Conservation (phyloP, 1,284 basidiomycete species). For the Naganishia sp. region DNA sequence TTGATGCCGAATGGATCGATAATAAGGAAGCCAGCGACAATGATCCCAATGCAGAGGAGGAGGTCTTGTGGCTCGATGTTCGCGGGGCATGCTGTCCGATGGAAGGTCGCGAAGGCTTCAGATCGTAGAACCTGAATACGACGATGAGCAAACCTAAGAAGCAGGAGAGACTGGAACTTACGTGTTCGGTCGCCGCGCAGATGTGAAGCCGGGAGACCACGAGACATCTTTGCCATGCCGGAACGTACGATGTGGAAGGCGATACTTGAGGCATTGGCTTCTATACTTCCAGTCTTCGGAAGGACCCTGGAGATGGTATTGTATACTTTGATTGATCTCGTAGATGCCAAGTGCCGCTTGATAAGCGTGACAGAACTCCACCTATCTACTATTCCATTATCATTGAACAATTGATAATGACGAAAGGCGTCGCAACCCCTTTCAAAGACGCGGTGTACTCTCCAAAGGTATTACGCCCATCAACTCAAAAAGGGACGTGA, state of each 20-base stretch:
- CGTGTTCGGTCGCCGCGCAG: background rate
- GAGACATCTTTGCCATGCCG: background rate
- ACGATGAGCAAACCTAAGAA: background rate
- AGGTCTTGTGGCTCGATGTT: conserved; percentile 1
- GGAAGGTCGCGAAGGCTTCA: background rate
- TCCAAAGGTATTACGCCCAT: no score
- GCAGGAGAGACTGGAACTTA: background rate
- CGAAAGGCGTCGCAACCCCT: no score
- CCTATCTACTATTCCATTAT: no score
- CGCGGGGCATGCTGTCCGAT: background rate
- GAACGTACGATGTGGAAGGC: background rate
- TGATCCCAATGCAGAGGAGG: background rate
- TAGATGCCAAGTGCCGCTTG: no score
- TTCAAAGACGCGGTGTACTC: no score
- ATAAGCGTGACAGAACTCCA: no score
- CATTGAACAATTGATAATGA: no score
- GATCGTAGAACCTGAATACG: background rate
- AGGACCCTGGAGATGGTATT: no score
- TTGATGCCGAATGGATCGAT: conserved; percentile 9
- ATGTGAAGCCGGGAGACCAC: background rate
- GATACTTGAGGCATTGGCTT: no score
- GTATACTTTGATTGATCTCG: no score
- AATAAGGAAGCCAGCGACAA: background rate
- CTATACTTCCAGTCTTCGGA: no score
- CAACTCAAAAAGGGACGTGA: no score